phyloP scores from a whole-genome alignment of 2,329 filamentous ascomycete species.

The Sporothrix pallida region DNA sequence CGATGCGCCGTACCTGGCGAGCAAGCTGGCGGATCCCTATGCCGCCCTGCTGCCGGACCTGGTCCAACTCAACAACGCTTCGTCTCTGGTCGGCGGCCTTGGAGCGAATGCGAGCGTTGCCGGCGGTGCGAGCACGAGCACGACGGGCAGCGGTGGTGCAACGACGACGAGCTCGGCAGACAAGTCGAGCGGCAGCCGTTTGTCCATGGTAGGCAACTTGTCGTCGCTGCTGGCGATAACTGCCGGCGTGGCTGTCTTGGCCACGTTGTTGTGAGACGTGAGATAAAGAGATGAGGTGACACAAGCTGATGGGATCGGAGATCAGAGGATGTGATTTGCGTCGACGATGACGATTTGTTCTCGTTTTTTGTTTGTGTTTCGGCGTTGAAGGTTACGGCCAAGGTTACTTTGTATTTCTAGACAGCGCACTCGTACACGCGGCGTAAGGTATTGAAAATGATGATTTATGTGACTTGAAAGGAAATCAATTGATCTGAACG shows the following conservation, averaged over 20 bases:
- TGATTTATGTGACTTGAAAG: not conserved
- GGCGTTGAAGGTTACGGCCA: not conserved
- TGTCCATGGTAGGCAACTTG: not conserved
- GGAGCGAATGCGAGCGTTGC: slow-evolving; percentile 34
- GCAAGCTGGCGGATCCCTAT: slow-evolving; percentile 25
- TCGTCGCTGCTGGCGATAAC: not conserved
- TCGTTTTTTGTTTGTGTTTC: not conserved
- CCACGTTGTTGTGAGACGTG: not conserved
- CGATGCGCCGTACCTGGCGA: slow-evolving; percentile 29
- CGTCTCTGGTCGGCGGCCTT: slow-evolving; percentile 34
- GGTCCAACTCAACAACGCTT: slow-evolving; percentile 34
- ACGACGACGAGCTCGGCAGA: not conserved
- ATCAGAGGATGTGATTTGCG: not conserved
- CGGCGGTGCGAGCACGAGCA: slow-evolving; percentile 7
- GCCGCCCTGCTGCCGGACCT: slow-evolving; percentile 30
- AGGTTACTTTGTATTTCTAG: slow-evolving; percentile 2
- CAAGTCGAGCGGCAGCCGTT: not conserved
- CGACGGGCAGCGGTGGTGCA: not conserved
- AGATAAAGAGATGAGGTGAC: not conserved
- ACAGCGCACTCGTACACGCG: not conserved
- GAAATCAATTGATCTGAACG: not conserved
- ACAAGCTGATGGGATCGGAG: no score
- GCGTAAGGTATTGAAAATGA: not conserved
- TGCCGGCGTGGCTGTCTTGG: not conserved
- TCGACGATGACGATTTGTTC: not conserved